Base-by-base conservation (phyloP, 192 early-diverging fungal species). In the Entomortierella parvispora region DNA sequence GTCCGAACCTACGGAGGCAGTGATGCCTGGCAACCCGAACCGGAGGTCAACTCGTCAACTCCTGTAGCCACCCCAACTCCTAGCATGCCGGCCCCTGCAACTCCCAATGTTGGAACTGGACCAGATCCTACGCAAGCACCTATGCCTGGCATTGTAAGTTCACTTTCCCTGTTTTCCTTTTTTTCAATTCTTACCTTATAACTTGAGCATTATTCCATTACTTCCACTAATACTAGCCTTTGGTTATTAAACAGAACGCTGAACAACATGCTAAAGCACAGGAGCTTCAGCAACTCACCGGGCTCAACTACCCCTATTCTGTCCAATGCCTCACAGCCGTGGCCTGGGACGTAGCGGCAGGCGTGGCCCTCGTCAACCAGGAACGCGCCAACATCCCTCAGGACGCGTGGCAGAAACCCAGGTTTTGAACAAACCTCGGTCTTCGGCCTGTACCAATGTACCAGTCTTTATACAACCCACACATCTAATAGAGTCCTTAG, bases 231-330 rank as follows among this genome's bases (percentile, higher is more conserved):
- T 47, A 17, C 28, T 9, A 28, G 3, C 56, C 18, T 44, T 6
- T 11, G 11, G 3, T 40, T 40, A 40, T 44, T 20, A n/a, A 57
- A 18, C 63, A 77, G 74, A 54, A 65, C 15, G 44, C 74, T 2
- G 74, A 77, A 8, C 79, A 80, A 51, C 79, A 80, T 51, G 63
- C 48, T 26, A 44, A 49, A 40, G 79, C 70, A 8, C 69, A 60
- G 18, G 70, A 80, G 28, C 65, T 80, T 3, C 67, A 71, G 40
- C 57, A 51, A 2, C 69, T 63, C 14, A 80, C 79, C 3, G 58
- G 68, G 17, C 31, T 80, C 43, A 80, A 66, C 46, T 71, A 72
- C 32, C 69, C 61, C 28, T 72, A 66, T 57, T 57, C 79, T 14
- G 26, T 71, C 12, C 79, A 80, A 42, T 80, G 79, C 20, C 48